Base-by-base conservation (phyloP, 495 filamentous ascomycete genomes). In the Neurospora sp. region DNA sequence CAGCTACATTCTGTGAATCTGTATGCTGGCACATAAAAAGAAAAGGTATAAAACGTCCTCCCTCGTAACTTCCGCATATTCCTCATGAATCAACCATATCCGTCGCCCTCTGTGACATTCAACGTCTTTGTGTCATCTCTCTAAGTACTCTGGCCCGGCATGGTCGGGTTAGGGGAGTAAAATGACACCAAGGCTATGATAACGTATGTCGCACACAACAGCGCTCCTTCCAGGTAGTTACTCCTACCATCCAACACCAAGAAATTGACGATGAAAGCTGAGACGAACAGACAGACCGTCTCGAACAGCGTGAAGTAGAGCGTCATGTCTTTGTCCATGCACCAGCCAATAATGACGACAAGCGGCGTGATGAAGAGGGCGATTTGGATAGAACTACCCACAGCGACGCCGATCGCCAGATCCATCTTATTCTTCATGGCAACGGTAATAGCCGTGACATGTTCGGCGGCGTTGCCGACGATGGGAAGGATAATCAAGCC, bases 391-490 rank as follows among this genome's bases (percentile, higher is more conserved):
- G 91, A 94, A 69, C 89, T 92, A 16, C 94, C 94, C 23, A 97
- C 90, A 5, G 94, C 94, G 37, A 97, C 92, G 76, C 93, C 94
- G 75, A 97, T 96, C 0, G 94, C 91, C 38, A 97, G 85, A 84
- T 97, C 94, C 94, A 97, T 96, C 85, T 97, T 97, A 83, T 97
- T 97, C 85, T 97, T 97, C 75, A 88, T 87, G 7, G 94, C 94
- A 9, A 97, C 93, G 37, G 89, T 92, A 44, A 97, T 92, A 1
- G 94, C 93, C 1, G 93, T 97, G 8, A 96, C 92, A 84, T 97
- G 94, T 84, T 97, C 94, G 0, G 94, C 94, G 1, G 94, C 94
- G 76, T 97, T 97, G 72, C 94, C 93, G 12, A 97, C 93, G 74
- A 97, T 94, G 27, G 94, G 94, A 2, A 97, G 82, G 75, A 97